Evolutionary conservation across 2,329 filamentous ascomycete genomes (phyloP).

Genomic region (Ploettnerulaceae sp.): DNA sequence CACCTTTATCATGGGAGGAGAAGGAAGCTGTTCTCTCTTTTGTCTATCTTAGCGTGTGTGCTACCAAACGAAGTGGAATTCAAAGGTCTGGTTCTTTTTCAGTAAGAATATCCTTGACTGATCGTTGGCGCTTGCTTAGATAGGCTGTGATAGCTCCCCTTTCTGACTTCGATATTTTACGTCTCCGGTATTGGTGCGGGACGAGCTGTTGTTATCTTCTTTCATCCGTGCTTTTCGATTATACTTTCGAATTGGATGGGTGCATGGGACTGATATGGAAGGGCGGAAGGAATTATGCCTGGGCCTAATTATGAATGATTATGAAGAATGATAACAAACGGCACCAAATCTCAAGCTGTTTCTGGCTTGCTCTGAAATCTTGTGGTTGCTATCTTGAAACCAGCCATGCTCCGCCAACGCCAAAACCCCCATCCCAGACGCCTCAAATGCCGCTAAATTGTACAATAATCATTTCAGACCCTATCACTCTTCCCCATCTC

Average conservation of each 20-base stretch:
- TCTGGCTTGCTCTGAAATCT: background rate
- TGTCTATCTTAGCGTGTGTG: conserved; percentile 4
- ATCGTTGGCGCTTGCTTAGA: conserved; percentile 35
- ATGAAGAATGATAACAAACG: background rate
- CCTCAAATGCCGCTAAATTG: conserved; percentile 31
- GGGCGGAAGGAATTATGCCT: background rate
- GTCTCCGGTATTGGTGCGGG: conserved; percentile 9
- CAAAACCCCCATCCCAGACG: conserved; percentile 11
- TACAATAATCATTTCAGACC: conserved; percentile 9
- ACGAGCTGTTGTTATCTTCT: conserved; percentile 19
- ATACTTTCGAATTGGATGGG: conserved; percentile 11
- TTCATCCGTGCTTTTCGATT: conserved; percentile 21
- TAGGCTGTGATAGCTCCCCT: conserved; percentile 38
- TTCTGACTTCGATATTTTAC: conserved; percentile 10
- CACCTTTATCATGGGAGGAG: background rate
- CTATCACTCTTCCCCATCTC: background rate
- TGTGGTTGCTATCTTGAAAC: background rate
- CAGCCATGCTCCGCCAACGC: conserved; percentile 5
- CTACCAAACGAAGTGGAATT: conserved; percentile 3
- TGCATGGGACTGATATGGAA: background rate
- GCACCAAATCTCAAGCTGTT: background rate
- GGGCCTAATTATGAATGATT: background rate
- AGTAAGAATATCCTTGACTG: conserved; percentile 29
- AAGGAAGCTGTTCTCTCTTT: conserved; percentile 5
- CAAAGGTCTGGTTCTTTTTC: conserved; percentile 16